Conservation (phyloP, 73 alveolate species). For the Paramecium bursaria region DNA sequence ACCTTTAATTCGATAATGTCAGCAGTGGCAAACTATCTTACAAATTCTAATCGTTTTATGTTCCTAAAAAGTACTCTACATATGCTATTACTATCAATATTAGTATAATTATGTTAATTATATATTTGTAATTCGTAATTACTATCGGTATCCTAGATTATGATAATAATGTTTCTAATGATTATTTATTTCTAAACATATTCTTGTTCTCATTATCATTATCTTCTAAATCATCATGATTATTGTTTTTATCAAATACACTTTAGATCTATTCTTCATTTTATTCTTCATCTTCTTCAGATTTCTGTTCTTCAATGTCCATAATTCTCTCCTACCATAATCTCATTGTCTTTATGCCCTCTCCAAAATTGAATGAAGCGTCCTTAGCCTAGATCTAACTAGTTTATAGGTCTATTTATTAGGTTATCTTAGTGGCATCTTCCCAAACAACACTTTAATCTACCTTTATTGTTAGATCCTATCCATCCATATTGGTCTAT, state of each 20-base stretch:
- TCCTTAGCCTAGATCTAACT: neutral
- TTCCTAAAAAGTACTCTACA: too few species aligned
- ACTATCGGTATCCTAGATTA: conserved; percentile 19
- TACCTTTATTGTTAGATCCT: neutral
- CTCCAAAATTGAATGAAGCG: neutral
- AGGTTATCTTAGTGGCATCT: conserved; percentile 1
- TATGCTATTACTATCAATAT: too few species aligned
- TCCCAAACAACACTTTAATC: conserved; percentile 56
- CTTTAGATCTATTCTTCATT: neutral
- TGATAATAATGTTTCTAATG: neutral
- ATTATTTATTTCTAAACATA: conserved; percentile 8
- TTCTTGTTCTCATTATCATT: neutral
- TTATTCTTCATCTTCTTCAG: conserved; percentile 45
- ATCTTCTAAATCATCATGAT: conserved; percentile 42
- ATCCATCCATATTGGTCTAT: neutral
- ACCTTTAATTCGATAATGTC: too few species aligned
- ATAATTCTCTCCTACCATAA: conserved; percentile 1
- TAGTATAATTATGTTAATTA: too few species aligned
- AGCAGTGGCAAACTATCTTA: too few species aligned
- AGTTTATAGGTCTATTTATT: neutral
- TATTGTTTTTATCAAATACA: neutral
- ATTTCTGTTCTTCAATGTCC: conserved; percentile 10
- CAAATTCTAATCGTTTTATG: too few species aligned
- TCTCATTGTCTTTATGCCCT: conserved; percentile 40
- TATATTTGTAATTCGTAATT: neutral